Evolutionary conservation across 805 yeast genomes (phyloP).

Genomic region (Starmerella bacillaris): DNA sequence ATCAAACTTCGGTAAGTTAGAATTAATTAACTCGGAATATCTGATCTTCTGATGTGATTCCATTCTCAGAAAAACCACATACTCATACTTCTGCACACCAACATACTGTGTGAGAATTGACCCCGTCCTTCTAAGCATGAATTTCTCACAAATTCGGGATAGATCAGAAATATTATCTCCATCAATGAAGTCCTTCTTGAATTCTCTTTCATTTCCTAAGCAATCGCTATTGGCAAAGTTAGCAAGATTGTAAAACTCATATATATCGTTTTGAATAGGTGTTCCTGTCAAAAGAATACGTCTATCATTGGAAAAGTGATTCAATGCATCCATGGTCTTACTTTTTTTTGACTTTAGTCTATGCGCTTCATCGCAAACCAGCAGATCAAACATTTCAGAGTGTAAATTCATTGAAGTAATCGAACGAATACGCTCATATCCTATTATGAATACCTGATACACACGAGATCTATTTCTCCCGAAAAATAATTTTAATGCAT

Average conservation of each 20-base stretch:
- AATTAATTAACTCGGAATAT: neutral
- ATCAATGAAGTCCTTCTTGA: slow-evolving; percentile 28
- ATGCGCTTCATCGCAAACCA: slow-evolving; percentile 93
- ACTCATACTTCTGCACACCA: slow-evolving; percentile 59
- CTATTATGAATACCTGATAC: slow-evolving; percentile 67
- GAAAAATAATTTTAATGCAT: neutral
- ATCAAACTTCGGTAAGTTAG: neutral
- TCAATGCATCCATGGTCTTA: slow-evolving; percentile 50
- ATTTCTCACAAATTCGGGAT: slow-evolving; percentile 42
- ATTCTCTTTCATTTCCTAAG: slow-evolving; percentile 41
- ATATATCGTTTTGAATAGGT: slow-evolving; percentile 81
- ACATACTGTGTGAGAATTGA: slow-evolving; percentile 34
- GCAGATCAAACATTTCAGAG: slow-evolving; percentile 34
- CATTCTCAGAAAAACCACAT: slow-evolving; percentile 49
- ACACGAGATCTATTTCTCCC: slow-evolving; percentile 22
- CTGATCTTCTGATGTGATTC: neutral
- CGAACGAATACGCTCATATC: slow-evolving; percentile 68
- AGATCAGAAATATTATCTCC: slow-evolving; percentile 51
- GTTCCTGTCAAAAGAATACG: slow-evolving; percentile 69
- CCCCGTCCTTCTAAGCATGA: slow-evolving; percentile 55
- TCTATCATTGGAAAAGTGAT: slow-evolving; percentile 34
- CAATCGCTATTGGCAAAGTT: slow-evolving; percentile 75
- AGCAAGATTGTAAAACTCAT: slow-evolving; percentile 62
- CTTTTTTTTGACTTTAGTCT: slow-evolving; percentile 59
- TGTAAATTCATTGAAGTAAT: neutral